phyloP scores from a whole-genome alignment of 2,329 filamentous ascomycete species.

The Pyrenochaeta sp. region DNA sequence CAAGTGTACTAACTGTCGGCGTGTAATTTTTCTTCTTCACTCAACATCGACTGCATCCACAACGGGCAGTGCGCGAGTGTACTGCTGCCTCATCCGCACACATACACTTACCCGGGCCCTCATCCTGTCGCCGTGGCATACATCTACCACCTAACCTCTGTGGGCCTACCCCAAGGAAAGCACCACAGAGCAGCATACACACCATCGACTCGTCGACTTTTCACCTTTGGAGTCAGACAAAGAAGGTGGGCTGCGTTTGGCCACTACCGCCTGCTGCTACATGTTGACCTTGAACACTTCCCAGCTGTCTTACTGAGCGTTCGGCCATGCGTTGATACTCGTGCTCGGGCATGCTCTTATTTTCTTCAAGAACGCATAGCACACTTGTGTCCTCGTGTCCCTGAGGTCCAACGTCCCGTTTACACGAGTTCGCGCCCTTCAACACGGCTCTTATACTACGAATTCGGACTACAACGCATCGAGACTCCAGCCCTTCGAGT shows the following conservation, averaged over 20 bases:
- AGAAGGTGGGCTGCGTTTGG: background rate
- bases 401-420: constrained; percentile 4
- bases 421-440: background rate
- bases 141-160: background rate
- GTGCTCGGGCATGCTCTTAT: background rate
- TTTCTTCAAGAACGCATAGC: background rate
- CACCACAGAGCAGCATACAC: background rate
- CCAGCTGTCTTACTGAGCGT: background rate
- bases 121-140: background rate
- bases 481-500: background rate
- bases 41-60: background rate
- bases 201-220: background rate
- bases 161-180: background rate
- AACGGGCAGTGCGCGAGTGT: background rate
- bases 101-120: background rate
- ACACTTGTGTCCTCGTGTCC: constrained; percentile 2
- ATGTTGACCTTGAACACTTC: background rate
- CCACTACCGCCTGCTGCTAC: background rate
- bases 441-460: background rate
- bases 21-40: background rate
- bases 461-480: background rate
- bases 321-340: background rate
- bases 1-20: background rate
- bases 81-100: background rate
- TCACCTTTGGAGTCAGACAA: background rate